These are phyloP conservation scores for Scedosporium minutisporum DNA, from an alignment of 2,329 filamentous ascomycete genomes.

Conservation along the genomic window DNA sequence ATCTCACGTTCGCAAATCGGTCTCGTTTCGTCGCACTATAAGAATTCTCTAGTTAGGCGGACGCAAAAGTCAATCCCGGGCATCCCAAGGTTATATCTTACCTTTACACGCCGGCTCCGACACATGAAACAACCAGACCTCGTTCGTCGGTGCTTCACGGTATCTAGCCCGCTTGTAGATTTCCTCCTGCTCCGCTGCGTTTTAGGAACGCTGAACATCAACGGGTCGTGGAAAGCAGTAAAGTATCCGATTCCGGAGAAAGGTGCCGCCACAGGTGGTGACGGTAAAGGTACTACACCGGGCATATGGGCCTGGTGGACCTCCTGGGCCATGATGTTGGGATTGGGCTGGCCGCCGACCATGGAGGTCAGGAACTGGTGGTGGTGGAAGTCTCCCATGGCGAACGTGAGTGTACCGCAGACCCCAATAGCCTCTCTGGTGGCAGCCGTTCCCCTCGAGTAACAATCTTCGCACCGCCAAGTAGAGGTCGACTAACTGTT, in stretches of 20 bases:
- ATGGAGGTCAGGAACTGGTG: constrained; percentile 45
- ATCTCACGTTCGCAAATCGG: constrained; percentile 71
- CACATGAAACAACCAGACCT: constrained; percentile 92
- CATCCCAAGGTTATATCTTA: constrained; percentile 21
- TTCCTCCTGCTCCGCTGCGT: constrained; percentile 41
- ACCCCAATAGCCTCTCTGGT: no score
- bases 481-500: neutral
- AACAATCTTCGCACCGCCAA: neutral
- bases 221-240: constrained; percentile 38
- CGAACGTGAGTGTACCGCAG: neutral
- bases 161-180: constrained; percentile 46
- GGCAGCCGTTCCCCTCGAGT: neutral
- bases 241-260: constrained; percentile 41
- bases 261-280: constrained; percentile 26
- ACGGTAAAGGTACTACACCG: constrained; percentile 18
- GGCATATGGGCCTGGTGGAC: constrained; percentile 26
- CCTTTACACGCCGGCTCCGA: constrained; percentile 76
- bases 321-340: constrained; percentile 28
- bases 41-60: neutral
- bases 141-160: constrained; percentile 87
- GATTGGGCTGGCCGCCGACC: constrained; percentile 32
- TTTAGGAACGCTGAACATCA: constrained; percentile 37
- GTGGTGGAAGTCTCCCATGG: constrained; percentile 49
- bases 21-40: constrained; percentile 81
- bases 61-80: neutral